Percentiles rank a stretch among this genome's conserved stretches.
Evolutionary conservation across 2,329 filamentous ascomycete species (phyloP).

Genomic region (Aspergillus texensis): DNA sequence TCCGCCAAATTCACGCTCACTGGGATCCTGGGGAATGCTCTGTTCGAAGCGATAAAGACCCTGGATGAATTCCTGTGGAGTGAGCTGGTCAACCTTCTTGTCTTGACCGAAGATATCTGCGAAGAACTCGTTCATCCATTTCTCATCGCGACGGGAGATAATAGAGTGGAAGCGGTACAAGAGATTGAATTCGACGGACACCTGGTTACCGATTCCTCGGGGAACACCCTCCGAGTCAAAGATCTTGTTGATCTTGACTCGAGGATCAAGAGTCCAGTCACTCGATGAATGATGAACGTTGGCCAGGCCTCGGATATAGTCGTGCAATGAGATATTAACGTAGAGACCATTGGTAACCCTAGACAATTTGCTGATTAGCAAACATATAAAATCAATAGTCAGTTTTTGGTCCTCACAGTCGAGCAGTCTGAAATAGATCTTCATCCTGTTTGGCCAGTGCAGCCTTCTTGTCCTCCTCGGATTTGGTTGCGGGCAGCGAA

Average conservation of each 20-base stretch:
- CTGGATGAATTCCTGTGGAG: conserved; percentile 36
- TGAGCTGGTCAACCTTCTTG: conserved; percentile 21
- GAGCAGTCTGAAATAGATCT: conserved; percentile 39
- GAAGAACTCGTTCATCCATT: conserved; percentile 49
- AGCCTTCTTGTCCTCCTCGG: conserved; percentile 30
- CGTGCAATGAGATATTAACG: conserved; percentile 39
- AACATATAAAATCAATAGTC: no score
- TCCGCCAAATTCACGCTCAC: conserved; percentile 62
- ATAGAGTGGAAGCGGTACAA: conserved; percentile 56
- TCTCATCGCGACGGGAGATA: conserved; percentile 48
- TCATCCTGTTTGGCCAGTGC: conserved; percentile 42
- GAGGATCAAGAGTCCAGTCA: conserved; percentile 14
- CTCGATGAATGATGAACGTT: conserved; percentile 17
- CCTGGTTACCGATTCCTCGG: conserved; percentile 53
- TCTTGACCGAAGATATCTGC: conserved; percentile 24
- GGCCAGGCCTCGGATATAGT: conserved; percentile 36
- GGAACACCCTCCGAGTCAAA: conserved; percentile 33
- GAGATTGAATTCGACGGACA: conserved; percentile 57
- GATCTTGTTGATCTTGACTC: conserved; percentile 2
- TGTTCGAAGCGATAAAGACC: conserved; percentile 62
- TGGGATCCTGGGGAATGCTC: conserved; percentile 62
- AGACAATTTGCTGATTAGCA: not conserved
- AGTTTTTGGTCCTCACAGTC: conserved; percentile 19
- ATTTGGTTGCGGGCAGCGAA: conserved; percentile 18
- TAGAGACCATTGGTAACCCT: conserved; percentile 35